phyloP scores from a whole-genome alignment of 768 basidiomycete genomes.

The Melanogaster broomeanus region DNA sequence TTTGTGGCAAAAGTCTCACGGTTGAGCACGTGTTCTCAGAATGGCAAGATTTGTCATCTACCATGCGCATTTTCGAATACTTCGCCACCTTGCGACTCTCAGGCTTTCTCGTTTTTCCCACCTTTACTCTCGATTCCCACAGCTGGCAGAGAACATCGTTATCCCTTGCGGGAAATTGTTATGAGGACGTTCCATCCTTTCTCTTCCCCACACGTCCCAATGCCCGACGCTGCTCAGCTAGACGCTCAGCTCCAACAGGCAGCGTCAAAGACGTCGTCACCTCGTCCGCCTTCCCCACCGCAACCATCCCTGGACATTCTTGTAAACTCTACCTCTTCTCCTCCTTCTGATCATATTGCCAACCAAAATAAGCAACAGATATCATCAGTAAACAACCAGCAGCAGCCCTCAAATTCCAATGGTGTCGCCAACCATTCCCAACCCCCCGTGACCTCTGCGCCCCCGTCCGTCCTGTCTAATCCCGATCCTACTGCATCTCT shows the following conservation, averaged over 20 bases:
- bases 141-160: constrained; percentile 40
- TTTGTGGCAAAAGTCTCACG: constrained; percentile 33
- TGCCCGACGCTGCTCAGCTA: constrained; percentile 40
- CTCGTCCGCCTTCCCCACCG: constrained; percentile 45
- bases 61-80: constrained; percentile 9
- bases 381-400: constrained; percentile 24
- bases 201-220: constrained; percentile 42
- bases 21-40: constrained; percentile 26
- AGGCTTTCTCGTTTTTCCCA: constrained; percentile 45
- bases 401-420: constrained; percentile 22
- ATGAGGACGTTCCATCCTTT: constrained; percentile 47
- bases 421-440: constrained; percentile 30
- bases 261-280: constrained; percentile 43
- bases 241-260: constrained; percentile 32
- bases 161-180: constrained; percentile 43
- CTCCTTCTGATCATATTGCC: constrained; percentile 28
- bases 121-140: constrained; percentile 47
- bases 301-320: constrained; percentile 43
- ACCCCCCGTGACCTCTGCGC: constrained; percentile 29
- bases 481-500: constrained; percentile 40
- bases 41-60: constrained; percentile 25
- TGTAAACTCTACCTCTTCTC: constrained; percentile 31
- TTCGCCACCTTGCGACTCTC: constrained; percentile 16
- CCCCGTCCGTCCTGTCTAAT: constrained; percentile 39
- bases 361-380: constrained; percentile 38